Percentiles rank a stretch among this genome's conserved stretches.
Conservation (phyloP, 208 protist species). For the Balamuthia mandrillaris region DNA sequence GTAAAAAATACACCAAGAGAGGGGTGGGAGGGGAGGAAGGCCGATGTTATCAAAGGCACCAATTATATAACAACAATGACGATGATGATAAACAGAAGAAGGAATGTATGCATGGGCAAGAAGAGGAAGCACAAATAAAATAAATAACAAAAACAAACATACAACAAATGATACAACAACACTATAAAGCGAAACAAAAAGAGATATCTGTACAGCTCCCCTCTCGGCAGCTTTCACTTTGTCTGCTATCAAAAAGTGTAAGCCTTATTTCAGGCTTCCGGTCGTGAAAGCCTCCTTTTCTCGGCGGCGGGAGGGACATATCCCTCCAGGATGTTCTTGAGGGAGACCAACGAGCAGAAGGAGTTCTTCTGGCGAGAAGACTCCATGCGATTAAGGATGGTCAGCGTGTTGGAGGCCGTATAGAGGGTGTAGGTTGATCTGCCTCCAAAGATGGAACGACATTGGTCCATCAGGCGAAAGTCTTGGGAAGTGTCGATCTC, state of each 20-base stretch:
- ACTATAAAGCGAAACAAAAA: neutral
- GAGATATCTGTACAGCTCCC: too few relatives aligned
- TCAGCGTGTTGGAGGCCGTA: neutral
- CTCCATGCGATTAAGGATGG: conserved; percentile 30
- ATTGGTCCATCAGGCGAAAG: conserved; percentile 11
- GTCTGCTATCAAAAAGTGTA: neutral
- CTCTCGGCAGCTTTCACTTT: neutral
- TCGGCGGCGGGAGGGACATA: too few relatives aligned
- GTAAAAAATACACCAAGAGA: neutral
- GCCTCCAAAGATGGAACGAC: neutral
- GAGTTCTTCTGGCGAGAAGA: conserved; percentile 33
- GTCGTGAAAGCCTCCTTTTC: neutral
- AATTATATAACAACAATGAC: neutral
- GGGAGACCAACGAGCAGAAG: neutral
- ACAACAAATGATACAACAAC: neutral
- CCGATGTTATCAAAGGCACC: neutral
- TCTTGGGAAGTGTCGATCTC: conserved; percentile 21
- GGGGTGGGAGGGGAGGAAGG: neutral
- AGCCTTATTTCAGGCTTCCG: neutral
- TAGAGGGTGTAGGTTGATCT: conserved; percentile 22
- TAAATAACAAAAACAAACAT: neutral
- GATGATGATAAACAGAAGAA: too few relatives aligned
- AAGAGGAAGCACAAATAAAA: too few relatives aligned
- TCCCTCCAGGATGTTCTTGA: neutral
- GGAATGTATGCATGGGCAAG: too few relatives aligned